Conservation (phyloP, 202 grass and related monocot genomes). For the Carex sylvatica region DNA sequence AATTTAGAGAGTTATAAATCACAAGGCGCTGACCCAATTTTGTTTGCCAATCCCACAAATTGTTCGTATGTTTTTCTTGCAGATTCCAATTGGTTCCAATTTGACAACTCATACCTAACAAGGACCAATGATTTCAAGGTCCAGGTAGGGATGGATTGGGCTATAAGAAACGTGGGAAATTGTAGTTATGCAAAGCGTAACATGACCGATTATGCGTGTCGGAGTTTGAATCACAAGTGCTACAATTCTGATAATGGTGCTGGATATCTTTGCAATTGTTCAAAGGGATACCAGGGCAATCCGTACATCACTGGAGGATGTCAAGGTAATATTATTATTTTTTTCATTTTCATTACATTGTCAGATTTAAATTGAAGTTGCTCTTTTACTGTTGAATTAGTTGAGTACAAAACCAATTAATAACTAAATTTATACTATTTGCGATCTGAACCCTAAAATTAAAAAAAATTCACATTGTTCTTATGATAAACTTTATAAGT, state of each 20-base stretch:
- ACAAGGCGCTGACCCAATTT: neutral
- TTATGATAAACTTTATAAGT: neutral
- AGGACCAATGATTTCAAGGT: slow-evolving; percentile 32
- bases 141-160: slow-evolving; percentile 54
- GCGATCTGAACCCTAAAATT: neutral
- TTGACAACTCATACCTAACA: slow-evolving; percentile 19
- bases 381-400: neutral
- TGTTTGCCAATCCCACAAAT: neutral
- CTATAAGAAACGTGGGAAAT: slow-evolving; percentile 33
- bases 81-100: slow-evolving; percentile 26
- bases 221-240: slow-evolving; percentile 9
- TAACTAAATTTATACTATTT: neutral
- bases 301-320: slow-evolving; percentile 51
- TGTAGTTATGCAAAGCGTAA: slow-evolving; percentile 31
- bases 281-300: slow-evolving; percentile 43
- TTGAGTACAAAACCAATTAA: neutral
- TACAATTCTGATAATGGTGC: neutral
- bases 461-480: neutral
- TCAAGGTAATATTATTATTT: slow-evolving; percentile 32
- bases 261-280: slow-evolving; percentile 54
- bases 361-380: neutral
- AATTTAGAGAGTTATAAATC: neutral
- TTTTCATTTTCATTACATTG: no score
- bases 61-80: slow-evolving; percentile 46
- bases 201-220: slow-evolving; percentile 39